phyloP scores from a whole-genome alignment of 495 filamentous ascomycete species.

The Pyrenula massariospora region DNA sequence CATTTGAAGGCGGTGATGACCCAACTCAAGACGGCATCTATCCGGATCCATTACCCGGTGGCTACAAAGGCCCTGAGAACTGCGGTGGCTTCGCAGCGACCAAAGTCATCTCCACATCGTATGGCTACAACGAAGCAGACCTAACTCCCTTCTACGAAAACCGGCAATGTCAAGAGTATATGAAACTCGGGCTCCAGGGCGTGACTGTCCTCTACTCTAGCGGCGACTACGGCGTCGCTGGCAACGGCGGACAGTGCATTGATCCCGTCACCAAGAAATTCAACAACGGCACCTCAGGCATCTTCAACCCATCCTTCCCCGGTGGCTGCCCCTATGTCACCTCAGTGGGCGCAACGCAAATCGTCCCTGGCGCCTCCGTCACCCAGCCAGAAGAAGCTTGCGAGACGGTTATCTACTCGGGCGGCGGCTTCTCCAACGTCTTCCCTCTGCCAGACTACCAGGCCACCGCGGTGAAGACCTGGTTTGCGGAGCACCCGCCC shows the following conservation, averaged over 20 bases:
- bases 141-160: constrained; percentile 38
- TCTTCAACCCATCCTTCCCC: constrained; percentile 38
- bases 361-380: constrained; percentile 23
- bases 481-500: constrained; percentile 33
- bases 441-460: constrained; percentile 51
- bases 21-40: constrained; percentile 38
- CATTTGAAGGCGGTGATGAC: constrained; percentile 30
- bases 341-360: constrained; percentile 35
- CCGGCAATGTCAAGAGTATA: constrained; percentile 46
- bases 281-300: constrained; percentile 24
- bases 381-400: constrained; percentile 28
- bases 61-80: constrained; percentile 44
- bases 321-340: constrained; percentile 41
- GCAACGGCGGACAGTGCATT: constrained; percentile 15
- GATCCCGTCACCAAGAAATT: constrained; percentile 24
- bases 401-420: constrained; percentile 36
- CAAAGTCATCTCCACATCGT: constrained; percentile 51
- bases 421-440: constrained; percentile 61
- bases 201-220: constrained; percentile 49
- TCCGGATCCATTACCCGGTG: constrained; percentile 36
- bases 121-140: constrained; percentile 38
- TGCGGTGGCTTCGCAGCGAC: constrained; percentile 50
- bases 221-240: constrained; percentile 48
- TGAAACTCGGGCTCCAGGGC: constrained; percentile 57
- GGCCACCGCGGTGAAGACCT: constrained; percentile 33